Percentiles rank a stretch among this genome's conserved stretches.
Conservation (phyloP, 2,329 filamentous ascomycete genomes). For the Fusarium zealandicum region DNA sequence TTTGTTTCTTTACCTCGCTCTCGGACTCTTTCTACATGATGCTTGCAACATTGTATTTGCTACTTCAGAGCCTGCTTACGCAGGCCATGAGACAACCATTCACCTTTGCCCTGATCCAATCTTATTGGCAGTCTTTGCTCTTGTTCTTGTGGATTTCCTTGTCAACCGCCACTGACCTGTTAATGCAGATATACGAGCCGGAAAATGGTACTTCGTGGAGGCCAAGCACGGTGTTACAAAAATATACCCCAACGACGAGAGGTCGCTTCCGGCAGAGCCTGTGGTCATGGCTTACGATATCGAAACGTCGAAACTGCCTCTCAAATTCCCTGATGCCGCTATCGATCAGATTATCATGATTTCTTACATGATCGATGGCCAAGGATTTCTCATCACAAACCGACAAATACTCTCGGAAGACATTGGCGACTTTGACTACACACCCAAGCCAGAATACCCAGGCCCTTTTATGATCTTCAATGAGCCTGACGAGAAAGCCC, state of each 20-base stretch:
- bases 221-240: conserved; percentile 88
- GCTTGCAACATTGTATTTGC: conserved; percentile 99
- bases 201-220: conserved; percentile 96
- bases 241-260: conserved; percentile 85
- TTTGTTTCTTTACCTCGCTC: neutral
- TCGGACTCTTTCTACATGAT: conserved; percentile 68
- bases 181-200: conserved; percentile 82
- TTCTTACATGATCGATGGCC: conserved; percentile 99
- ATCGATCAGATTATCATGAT: conserved; percentile 99
- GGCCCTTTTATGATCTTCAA: conserved; percentile 99
- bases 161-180: conserved; percentile 15
- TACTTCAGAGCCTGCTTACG: conserved; percentile 94
- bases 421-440: conserved; percentile 97
- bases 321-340: conserved; percentile 95
- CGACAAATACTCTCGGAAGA: conserved; percentile 97
- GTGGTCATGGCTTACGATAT: conserved; percentile 99
- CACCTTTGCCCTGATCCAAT: conserved; percentile 83
- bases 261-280: conserved; percentile 88
- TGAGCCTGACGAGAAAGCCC: conserved; percentile 87
- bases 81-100: conserved; percentile 94
- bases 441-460: conserved; percentile 93
- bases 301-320: conserved; percentile 91
- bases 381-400: conserved; percentile 97
- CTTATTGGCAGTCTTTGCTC: neutral
- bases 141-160: neutral